Base-by-base conservation (phyloP, 139 green algal genomes). In the Desmodesmus armatus region DNA sequence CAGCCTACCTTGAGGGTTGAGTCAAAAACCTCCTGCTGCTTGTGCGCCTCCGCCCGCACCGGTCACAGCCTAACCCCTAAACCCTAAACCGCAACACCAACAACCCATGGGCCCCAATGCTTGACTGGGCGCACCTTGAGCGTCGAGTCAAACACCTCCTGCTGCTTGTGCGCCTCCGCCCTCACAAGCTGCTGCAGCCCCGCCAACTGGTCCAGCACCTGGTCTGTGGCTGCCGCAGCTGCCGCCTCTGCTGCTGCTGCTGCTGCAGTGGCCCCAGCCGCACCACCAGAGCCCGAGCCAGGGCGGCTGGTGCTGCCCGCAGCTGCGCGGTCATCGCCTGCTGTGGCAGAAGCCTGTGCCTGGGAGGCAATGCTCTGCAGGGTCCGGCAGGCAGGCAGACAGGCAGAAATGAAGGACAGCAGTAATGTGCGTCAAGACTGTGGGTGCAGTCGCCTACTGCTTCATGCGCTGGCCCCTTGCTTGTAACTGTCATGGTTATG, bases 171-270 rank as follows among this genome's bases (percentile, higher is more conserved):
- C 2, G 70, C 80, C 55, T 86, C 69, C 11, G 51, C 70, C 37
- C 39, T 33, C 80, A 86, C 73, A 47, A 86, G 44, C 49, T 86
- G 69, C 80, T 86, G 80, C 80, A 86, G 80, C 15, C 49, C 69
- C 44, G 67, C 51, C 44, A 86, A 44, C 51, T 86, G 69, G 23
- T 72, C 80, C 19, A 70, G 11, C 11, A 80, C 69, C 37, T 23
- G 25, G 9, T 25, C 33, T 23, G 39, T 77, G 4, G 78, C 40
- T 65, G 60, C 78, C 31, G 65, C 33, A 37, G 66, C 40, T 27
- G 37, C 37, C 3, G 7, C 75, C 31, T 40, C 43, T 80, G 39
- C 69, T 77, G 69, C 69, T 77, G 21, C 69, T 29, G 40, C 44
- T 40, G 41, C 70, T 6, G 1, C 65, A 44, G 29, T 21, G 17